phyloP scores from a whole-genome alignment of 108 stramenopile genomes.

The Fistulifera solaris region DNA sequence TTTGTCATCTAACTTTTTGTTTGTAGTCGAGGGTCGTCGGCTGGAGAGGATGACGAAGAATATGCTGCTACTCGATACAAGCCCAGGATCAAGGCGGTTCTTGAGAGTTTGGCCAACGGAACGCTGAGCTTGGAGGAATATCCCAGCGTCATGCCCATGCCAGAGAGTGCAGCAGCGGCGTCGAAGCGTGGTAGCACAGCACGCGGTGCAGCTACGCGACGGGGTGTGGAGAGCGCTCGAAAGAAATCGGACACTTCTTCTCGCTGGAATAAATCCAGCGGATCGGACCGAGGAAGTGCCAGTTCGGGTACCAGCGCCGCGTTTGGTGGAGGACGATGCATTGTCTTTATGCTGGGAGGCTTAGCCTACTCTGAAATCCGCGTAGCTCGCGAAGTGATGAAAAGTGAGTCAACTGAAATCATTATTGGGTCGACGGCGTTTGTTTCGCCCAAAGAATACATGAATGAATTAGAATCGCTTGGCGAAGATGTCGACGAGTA shows the following conservation, averaged over 20 bases:
- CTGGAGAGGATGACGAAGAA: constrained; percentile 48
- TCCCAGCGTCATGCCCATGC: constrained; percentile 84
- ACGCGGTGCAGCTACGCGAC: constrained; percentile 9
- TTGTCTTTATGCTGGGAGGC: constrained; percentile 88
- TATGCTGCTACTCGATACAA: constrained; percentile 78
- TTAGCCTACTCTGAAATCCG: constrained; percentile 80
- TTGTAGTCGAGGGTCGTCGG: too few relatives aligned
- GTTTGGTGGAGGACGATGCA: constrained; percentile 55
- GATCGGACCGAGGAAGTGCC: background rate
- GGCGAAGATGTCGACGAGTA: constrained; percentile 4
- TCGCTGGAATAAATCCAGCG: constrained; percentile 34
- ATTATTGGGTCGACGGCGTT: constrained; percentile 74
- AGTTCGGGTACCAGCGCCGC: constrained; percentile 10
- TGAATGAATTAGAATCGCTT: constrained; percentile 35
- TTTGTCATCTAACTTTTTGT: too few relatives aligned
- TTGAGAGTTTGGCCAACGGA: constrained; percentile 48
- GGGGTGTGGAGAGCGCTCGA: constrained; percentile 14
- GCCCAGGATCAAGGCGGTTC: constrained; percentile 54
- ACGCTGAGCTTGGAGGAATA: constrained; percentile 73
- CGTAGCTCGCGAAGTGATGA: constrained; percentile 71
- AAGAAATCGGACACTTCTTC: constrained; percentile 26
- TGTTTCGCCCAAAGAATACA: constrained; percentile 54
- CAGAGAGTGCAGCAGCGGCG: constrained; percentile 25
- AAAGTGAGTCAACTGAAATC: constrained; percentile 62
- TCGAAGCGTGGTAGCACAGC: constrained; percentile 19